Conservation (phyloP, 2,329 filamentous ascomycete species). For the Calonectria hongkongensis region DNA sequence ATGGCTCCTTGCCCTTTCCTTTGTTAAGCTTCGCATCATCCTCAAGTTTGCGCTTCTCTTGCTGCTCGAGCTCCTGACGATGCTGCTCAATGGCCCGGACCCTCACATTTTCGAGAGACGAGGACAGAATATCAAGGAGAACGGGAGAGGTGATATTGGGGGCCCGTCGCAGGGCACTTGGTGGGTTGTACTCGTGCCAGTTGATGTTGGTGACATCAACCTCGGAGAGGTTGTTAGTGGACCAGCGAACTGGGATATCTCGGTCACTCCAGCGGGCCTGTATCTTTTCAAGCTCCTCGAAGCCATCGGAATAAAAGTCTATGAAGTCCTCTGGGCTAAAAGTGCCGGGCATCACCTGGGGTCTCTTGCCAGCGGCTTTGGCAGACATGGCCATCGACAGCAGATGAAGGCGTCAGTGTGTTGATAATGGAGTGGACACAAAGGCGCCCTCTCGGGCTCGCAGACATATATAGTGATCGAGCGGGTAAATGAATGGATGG, state of each 20-base stretch:
- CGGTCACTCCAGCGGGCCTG: constrained; percentile 52
- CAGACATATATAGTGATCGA: constrained; percentile 14
- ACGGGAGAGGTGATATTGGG: constrained; percentile 63
- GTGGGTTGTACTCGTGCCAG: constrained; percentile 69
- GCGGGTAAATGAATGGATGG: not conserved
- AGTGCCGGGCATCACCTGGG: constrained; percentile 54
- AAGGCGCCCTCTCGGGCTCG: constrained; percentile 17
- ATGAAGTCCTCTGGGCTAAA: constrained; percentile 57
- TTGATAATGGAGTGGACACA: not conserved
- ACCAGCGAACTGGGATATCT: constrained; percentile 47
- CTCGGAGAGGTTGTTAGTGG: constrained; percentile 47
- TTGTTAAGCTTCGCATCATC: constrained; percentile 49
- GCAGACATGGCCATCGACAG: constrained; percentile 22
- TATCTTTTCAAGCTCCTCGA: constrained; percentile 50
- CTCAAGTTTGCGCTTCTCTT: constrained; percentile 51
- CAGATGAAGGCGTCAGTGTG: not conserved
- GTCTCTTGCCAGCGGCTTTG: constrained; percentile 40
- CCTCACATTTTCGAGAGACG: constrained; percentile 68
- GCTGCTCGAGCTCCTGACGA: constrained; percentile 55
- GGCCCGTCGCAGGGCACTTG: constrained; percentile 62
- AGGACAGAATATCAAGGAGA: constrained; percentile 63
- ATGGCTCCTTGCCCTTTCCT: constrained; percentile 60
- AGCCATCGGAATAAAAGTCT: constrained; percentile 56
- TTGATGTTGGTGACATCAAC: constrained; percentile 59
- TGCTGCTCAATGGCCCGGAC: constrained; percentile 58